phyloP scores from a whole-genome alignment of 1,284 basidiomycete genomes.

The Trametes pubescens region DNA sequence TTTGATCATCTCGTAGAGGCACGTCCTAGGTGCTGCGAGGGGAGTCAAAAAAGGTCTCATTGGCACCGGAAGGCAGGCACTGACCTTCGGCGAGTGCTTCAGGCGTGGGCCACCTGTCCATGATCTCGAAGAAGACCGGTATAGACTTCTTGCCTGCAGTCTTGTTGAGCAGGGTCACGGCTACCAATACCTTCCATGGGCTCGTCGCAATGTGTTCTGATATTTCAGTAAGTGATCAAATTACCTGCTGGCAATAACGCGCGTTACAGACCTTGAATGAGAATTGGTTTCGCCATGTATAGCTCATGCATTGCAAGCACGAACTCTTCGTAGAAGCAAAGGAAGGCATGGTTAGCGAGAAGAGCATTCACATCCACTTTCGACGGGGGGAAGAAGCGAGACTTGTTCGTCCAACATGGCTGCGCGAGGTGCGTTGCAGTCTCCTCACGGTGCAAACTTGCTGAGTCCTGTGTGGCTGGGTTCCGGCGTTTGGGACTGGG shows the following conservation, averaged over 20 bases:
- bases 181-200: slow-evolving; percentile 64
- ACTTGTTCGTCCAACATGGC: slow-evolving; percentile 4
- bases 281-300: slow-evolving; percentile 36
- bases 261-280: slow-evolving; percentile 34
- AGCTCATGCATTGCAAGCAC: slow-evolving; percentile 22
- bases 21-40: slow-evolving; percentile 13
- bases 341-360: slow-evolving; percentile 17
- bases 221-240: neutral
- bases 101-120: slow-evolving; percentile 61
- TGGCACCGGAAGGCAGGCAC: neutral
- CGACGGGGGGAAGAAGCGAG: slow-evolving; percentile 17
- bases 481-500: slow-evolving; percentile 13
- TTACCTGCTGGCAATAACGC: neutral
- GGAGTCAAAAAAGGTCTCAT: neutral
- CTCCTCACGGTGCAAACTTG: neutral
- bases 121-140: slow-evolving; percentile 62
- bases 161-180: slow-evolving; percentile 63
- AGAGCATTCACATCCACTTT: neutral
- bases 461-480: neutral
- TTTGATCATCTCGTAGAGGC: slow-evolving; percentile 51
- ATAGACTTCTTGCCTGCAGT: slow-evolving; percentile 60
- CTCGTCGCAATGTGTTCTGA: slow-evolving; percentile 56
- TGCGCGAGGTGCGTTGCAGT: neutral
- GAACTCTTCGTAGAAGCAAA: slow-evolving; percentile 28
- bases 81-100: slow-evolving; percentile 55